Conservation (phyloP, 2,329 filamentous ascomycete genomes). For the Grosmannia huntii region DNA sequence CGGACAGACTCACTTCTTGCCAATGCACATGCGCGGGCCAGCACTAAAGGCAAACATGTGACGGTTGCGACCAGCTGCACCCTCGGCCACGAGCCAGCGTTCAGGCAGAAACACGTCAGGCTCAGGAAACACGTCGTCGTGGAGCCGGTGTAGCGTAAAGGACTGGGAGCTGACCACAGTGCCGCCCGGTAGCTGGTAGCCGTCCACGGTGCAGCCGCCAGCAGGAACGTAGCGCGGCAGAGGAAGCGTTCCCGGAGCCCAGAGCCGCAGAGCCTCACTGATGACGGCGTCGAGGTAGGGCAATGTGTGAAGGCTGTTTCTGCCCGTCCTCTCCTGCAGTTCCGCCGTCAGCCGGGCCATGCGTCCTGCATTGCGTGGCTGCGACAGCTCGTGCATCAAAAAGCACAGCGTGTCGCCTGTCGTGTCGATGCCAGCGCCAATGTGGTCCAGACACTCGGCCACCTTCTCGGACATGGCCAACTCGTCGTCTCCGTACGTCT, state of each 20-base stretch:
- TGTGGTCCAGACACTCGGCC: conserved; percentile 4
- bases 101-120: conserved; percentile 22
- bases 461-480: background rate
- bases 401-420: conserved; percentile 6
- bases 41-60: conserved; percentile 4
- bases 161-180: conserved; percentile 18
- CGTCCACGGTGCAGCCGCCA: conserved; percentile 13
- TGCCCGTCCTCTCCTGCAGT: background rate
- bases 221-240: conserved; percentile 7
- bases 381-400: conserved; percentile 2
- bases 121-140: conserved; percentile 18
- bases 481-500: background rate
- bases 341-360: background rate
- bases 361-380: background rate
- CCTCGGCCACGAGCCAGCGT: conserved; percentile 18
- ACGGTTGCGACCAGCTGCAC: background rate
- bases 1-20: conserved; percentile 2
- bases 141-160: conserved; percentile 20
- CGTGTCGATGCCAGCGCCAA: conserved; percentile 6
- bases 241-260: conserved; percentile 15
- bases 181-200: conserved; percentile 16
- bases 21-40: conserved; percentile 1
- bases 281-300: conserved; percentile 21
- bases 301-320: conserved; percentile 5
- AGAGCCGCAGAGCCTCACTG: conserved; percentile 18